Base-by-base conservation (phyloP, 768 basidiomycete species). In the Naganishia friedmannii region DNA sequence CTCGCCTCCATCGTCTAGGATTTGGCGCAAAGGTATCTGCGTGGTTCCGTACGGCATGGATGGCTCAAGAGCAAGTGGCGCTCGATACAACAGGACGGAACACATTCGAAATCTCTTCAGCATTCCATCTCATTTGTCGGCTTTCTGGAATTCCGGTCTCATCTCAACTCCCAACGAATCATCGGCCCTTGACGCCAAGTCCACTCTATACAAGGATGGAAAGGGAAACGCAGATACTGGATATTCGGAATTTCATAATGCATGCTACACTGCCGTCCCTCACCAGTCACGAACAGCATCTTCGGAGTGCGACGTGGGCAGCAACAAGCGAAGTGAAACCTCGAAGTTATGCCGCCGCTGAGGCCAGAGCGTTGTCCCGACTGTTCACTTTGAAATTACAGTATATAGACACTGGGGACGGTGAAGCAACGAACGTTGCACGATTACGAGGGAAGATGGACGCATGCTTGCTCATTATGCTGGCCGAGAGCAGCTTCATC, bases 1-100 rank as follows among this genome's bases (percentile, higher is more conserved):
- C 90, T 69, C 86, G 89, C 23, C 81, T 97, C 19, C 91, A 91
- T 80, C 86, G 89, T 19, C 86, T 93, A 85, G 88, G 88, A 32
- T 82, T 95, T n/a, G 89, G 92, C 78, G 91, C 92, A 77, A 91
- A 92, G 77, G 88, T 91, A 3, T 77, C 93, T 19, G 85, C 83
- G 65, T 96, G 95, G 93, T 81, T 96, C 39, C 80, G 86, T 17
- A 89, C 89, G 70, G 85, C 84, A 55, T 95, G 92, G 90, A 46
- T 63, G 10, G 60, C 39, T 10, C 60, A 63, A 34, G 60, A 42
- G 28, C 37, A 63, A 42, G 23, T 12, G 23, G 12, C 39, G 37
- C 26, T 7, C 15, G 60, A 63, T 19, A 9, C 60, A 21, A 34
- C 42, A 23, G 60, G 42, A 28, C 60, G 60, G 13, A 42, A 8